Base-by-base conservation (phyloP, 352 stramenopile genomes). In the Phytophthora ohioensis region DNA sequence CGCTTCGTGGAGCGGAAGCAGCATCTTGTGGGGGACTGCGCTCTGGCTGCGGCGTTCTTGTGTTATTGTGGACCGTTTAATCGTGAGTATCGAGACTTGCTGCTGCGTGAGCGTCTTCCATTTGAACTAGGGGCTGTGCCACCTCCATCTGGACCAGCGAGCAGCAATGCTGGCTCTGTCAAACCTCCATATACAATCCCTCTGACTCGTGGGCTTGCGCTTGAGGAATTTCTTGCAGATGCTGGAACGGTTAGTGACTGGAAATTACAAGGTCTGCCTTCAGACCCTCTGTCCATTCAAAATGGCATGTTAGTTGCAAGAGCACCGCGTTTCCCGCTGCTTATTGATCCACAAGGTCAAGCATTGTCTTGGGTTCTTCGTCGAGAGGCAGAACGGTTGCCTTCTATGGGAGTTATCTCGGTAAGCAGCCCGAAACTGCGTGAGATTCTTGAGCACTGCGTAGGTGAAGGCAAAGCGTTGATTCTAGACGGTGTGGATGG, bases 31-130 rank as follows among this genome's bases (percentile, higher is more conserved):
- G 93, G 93, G 1, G 91, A 98, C 70, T 92, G 90, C 9, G 91
- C 90, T 8, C 62, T 97, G 10, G 89, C 88, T 5, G 87, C 86
- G 17, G 92, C 93, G 1, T 98, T 98, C 58, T 65, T 98, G 52
- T 88, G 81, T 39, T 98, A 98, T 70, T 95, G 88, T 51, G 93
- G 92, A 0, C 91, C 92, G 2, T 98, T 98, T 63, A 97, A 97
- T 70, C 84, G 92, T 11, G 87, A 92, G 27, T 94, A 87, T 55
- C 83, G 87, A n/a, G 75, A 90, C 30, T 43, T 90, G 32, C 58
- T 93, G n/a, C 54, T 91, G 34, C 73, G 79, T 42, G 63, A 88
- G 17, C 86, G 81, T 34, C 78, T 97, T 41, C 83, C 82, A 1
- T 74, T 81, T 15, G 91, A 97, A 49, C 73, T 97, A 3, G 78